Percentiles rank a stretch among this genome's conserved stretches.
These are phyloP conservation scores for Penicillium crustosum DNA, from an alignment of 2,329 filamentous ascomycete species.

Conservation along the genomic window DNA sequence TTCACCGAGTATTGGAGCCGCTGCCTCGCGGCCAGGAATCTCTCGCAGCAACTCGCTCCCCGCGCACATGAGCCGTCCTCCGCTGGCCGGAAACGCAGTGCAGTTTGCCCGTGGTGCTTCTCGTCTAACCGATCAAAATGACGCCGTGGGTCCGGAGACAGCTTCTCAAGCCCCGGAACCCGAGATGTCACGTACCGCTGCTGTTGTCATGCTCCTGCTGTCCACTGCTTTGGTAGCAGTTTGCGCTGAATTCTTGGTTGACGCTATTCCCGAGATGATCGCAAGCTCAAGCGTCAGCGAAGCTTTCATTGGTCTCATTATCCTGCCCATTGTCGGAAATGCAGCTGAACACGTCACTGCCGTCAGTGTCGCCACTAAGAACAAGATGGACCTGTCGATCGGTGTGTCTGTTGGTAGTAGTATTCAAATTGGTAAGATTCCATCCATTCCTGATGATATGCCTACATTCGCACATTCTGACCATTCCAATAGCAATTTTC, in stretches of 20 bases:
- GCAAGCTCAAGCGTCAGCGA: slow-evolving; percentile 60
- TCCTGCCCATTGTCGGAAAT: slow-evolving; percentile 80
- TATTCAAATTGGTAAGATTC: slow-evolving; percentile 64
- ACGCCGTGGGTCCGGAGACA: slow-evolving; percentile 14
- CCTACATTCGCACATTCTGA: slow-evolving; percentile 8
- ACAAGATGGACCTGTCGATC: slow-evolving; percentile 82
- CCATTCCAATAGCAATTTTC: slow-evolving; percentile 59
- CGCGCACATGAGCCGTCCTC: slow-evolving; percentile 25
- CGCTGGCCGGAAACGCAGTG: slow-evolving; percentile 35
- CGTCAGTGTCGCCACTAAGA: slow-evolving; percentile 75
- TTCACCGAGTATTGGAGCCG: slow-evolving; percentile 15
- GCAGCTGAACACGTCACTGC: slow-evolving; percentile 80
- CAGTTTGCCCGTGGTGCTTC: slow-evolving; percentile 36
- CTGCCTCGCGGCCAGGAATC: slow-evolving; percentile 19
- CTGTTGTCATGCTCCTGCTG: slow-evolving; percentile 55
- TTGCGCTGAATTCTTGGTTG: slow-evolving; percentile 71
- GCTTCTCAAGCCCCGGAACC: slow-evolving; percentile 22
- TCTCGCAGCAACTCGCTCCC: slow-evolving; percentile 37
- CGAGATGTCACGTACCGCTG: slow-evolving; percentile 57
- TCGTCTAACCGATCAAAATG: slow-evolving; percentile 23
- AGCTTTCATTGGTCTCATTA: slow-evolving; percentile 76
- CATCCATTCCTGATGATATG: neutral
- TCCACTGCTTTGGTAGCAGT: slow-evolving; percentile 60
- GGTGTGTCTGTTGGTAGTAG: slow-evolving; percentile 77
- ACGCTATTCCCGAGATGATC: slow-evolving; percentile 69